These are phyloP conservation scores for Dioscorea zingiberensis DNA, from an alignment of 106 monocot species.

Conservation along the genomic window DNA sequence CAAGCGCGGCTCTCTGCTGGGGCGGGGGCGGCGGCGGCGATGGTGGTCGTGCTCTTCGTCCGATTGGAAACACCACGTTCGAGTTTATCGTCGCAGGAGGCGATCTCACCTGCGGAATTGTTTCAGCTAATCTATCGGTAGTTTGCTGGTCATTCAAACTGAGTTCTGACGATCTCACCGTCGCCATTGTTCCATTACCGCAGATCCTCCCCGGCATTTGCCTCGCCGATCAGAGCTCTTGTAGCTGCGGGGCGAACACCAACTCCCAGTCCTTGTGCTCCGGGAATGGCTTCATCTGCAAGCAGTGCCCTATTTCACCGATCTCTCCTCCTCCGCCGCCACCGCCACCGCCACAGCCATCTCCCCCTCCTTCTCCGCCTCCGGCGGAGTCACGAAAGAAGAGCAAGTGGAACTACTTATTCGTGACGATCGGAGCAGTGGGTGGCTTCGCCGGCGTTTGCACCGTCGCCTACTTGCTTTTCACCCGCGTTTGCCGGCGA, in stretches of 20 bases:
- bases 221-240: slow-evolving; percentile 11
- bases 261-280: slow-evolving; percentile 41
- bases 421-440: slow-evolving; percentile 52
- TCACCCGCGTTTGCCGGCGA: slow-evolving; percentile 28
- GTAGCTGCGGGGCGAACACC: slow-evolving; percentile 34
- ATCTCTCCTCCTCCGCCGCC: background rate
- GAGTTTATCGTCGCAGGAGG: slow-evolving; percentile 63
- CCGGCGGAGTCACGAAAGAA: slow-evolving; percentile 1
- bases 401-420: slow-evolving; percentile 27
- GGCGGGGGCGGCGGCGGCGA: slow-evolving; percentile 51
- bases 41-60: background rate
- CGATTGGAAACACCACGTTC: slow-evolving; percentile 30
- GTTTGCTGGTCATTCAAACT: slow-evolving; percentile 54
- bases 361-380: slow-evolving; percentile 5
- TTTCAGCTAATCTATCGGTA: slow-evolving; percentile 39
- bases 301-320: background rate
- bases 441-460: slow-evolving; percentile 48
- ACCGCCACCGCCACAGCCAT: slow-evolving; percentile 8
- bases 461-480: slow-evolving; percentile 35
- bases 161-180: slow-evolving; percentile 2
- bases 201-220: slow-evolving; percentile 73
- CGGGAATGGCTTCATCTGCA: slow-evolving; percentile 51
- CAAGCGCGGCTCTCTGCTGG: slow-evolving; percentile 60
- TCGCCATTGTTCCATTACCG: slow-evolving; percentile 17
- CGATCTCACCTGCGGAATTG: slow-evolving; percentile 69